These are phyloP conservation scores for Hanseniaspora nectarophila DNA, from an alignment of 805 yeast genomes.

Conservation along the genomic window DNA sequence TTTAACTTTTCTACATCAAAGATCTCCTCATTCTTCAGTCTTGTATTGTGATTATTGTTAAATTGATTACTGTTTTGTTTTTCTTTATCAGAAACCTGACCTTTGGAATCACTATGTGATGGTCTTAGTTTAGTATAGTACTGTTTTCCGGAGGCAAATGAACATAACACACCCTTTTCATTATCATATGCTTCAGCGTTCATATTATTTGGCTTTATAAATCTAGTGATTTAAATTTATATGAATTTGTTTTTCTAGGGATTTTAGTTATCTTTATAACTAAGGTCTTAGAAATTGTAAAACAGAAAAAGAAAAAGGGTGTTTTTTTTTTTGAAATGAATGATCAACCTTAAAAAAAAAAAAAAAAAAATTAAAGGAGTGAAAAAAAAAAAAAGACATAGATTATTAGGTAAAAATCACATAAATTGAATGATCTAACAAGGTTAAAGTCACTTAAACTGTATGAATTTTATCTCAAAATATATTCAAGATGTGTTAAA, in stretches of 20 bases:
- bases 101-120: background rate
- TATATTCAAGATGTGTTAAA: no score
- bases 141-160: slow-evolving; percentile 6
- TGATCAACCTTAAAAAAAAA: no score
- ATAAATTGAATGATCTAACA: no score
- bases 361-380: no score
- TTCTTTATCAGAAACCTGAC: background rate
- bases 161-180: background rate
- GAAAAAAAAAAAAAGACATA: no score
- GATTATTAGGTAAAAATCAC: no score
- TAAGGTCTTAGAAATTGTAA: no score
- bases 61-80: background rate
- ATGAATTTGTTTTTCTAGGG: background rate
- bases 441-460: no score
- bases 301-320: no score
- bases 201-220: background rate
- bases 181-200: background rate
- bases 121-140: slow-evolving; percentile 11
- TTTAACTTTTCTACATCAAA: slow-evolving; percentile 29
- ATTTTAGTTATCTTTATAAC: no score
- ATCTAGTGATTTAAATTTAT: background rate
- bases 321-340: no score
- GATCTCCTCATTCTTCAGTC: slow-evolving; percentile 6
- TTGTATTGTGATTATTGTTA: slow-evolving; percentile 1
- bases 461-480: no score